These are phyloP conservation scores for Bolboschoenus planiculmis DNA, from an alignment of 176 grass and related monocot species.

Conservation along the genomic window DNA sequence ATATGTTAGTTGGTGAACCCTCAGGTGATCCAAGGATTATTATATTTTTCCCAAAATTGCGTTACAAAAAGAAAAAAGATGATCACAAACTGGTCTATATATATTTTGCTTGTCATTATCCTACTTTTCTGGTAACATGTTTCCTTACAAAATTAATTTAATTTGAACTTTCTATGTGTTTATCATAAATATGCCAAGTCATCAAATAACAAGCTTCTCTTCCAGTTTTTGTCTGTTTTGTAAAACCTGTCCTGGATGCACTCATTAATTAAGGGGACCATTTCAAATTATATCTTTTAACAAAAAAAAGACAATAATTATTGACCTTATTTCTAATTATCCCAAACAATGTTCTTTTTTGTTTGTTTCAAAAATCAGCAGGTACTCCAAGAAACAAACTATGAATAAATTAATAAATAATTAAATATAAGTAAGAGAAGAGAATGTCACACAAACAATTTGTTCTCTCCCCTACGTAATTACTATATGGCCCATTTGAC, in stretches of 20 bases:
- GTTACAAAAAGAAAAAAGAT: background rate
- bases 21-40: background rate
- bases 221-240: background rate
- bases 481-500: background rate
- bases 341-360: background rate
- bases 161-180: background rate
- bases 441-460: background rate
- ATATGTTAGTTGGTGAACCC: background rate
- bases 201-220: background rate
- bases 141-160: background rate
- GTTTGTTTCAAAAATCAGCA: background rate
- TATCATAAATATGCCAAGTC: background rate
- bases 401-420: background rate
- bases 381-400: background rate
- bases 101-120: background rate
- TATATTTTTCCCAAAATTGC: background rate
- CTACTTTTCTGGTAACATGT: background rate
- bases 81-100: background rate
- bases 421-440: background rate
- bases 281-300: background rate
- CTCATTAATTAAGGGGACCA: background rate
- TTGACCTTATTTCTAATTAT: background rate
- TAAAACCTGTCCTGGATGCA: background rate
- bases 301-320: background rate
- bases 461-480: background rate